Evolutionary conservation across 208 protist genomes (phyloP), one percentile per base, ranked within the genome.

Genomic region (Wallacemonas rigidus): DNA sequence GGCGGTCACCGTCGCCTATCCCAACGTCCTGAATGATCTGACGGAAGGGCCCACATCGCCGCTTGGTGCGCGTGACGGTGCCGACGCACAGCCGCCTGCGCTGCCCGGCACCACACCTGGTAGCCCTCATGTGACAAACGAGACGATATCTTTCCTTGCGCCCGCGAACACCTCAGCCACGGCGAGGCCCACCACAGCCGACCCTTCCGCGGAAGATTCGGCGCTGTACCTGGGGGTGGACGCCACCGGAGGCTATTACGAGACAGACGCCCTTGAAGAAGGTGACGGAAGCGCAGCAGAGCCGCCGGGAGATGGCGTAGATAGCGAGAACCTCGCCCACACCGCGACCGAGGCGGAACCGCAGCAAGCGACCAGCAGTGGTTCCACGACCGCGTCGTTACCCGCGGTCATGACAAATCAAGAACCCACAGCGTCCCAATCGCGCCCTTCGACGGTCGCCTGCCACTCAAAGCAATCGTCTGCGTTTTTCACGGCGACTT

Each of bases 221-320:
- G 48, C 26, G 53, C 43, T 41, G 11, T 38, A 47, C 26, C 58
- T 51, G n/a, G 45, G 36, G 35, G 63, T 75, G 36, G 60, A 65
- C 60, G 36, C 60, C 11, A 65, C 60, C 0, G 64, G 64, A 3
- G 64, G 67, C 48, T 77, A 77, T 58, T 77, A 77, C 44, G 72
- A 77, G 65, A 60, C 50, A 6, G 72, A 77, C 36, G 72, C 72
- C n/a, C 47, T 77, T 15, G 72, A 77, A 53, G 72, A 77, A 39
- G 48, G 63, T 45, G 71, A 44, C 41, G 36, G 43, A 3, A 36
- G 60, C 56, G 56, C 36, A 3, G 56, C 36, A 38, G 51, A 56
- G 51, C 51, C 6, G 51, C 5, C 8, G 9, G n/a, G 6, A n/a
- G 51, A 56, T n/a, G 51, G 14, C 51, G 51, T 6, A n/a, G 51